These are phyloP conservation scores for Trichoderma afroharzianum DNA, from an alignment of 2,329 filamentous ascomycete genomes.

Conservation along the genomic window DNA sequence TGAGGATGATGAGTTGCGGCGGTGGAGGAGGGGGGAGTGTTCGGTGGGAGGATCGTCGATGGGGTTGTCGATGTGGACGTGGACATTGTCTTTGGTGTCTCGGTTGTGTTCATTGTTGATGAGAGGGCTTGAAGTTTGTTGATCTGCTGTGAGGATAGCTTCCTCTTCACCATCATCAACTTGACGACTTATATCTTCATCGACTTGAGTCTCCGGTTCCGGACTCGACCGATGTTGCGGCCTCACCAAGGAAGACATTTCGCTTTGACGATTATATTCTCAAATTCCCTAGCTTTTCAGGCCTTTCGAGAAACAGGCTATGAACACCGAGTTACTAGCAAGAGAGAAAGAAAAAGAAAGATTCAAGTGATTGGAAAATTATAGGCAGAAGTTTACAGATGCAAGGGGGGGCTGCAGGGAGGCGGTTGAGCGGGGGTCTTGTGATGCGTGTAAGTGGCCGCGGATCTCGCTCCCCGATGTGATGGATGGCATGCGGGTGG, in stretches of 20 bases:
- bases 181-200: not conserved
- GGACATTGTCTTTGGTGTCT: not conserved
- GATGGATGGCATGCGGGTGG: not conserved
- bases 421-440: not conserved
- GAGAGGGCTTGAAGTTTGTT: not conserved
- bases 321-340: not conserved
- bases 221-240: not conserved
- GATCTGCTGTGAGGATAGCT: not conserved
- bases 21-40: constrained; percentile 27
- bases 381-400: not conserved
- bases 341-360: not conserved
- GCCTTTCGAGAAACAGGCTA: rapidly evolving
- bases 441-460: not conserved
- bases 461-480: not conserved
- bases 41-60: constrained; percentile 20
- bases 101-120: not conserved
- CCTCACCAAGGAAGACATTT: not conserved
- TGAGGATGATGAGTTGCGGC: not conserved
- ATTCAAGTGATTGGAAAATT: not conserved
- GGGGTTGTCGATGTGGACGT: not conserved
- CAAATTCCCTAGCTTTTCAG: not conserved
- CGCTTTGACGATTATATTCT: not conserved
- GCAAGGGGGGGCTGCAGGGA: not conserved
- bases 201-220: constrained; percentile 17
- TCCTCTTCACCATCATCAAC: not conserved